Conservation (phyloP, 169 alveolate genomes). For the Plasmodium yoelii region DNA sequence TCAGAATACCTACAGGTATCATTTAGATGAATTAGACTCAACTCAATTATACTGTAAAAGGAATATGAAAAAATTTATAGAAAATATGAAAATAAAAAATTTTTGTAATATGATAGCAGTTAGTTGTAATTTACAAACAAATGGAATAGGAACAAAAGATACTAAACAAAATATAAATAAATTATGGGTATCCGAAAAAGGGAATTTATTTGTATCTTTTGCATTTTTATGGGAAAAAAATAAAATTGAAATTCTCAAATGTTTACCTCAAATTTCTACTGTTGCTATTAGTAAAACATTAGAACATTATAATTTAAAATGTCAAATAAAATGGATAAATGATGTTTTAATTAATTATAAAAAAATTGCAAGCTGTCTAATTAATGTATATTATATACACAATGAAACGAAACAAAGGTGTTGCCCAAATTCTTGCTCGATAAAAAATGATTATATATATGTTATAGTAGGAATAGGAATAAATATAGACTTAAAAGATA, state of each 20-base stretch:
- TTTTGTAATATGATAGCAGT: slow-evolving; percentile 1
- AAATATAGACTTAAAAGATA: slow-evolving; percentile 23
- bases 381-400: slow-evolving; percentile 15
- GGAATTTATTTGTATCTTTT: slow-evolving; percentile 53
- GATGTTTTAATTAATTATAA: slow-evolving; percentile 34
- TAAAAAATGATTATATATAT: slow-evolving; percentile 7
- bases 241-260: not conserved
- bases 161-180: not conserved
- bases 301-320: slow-evolving; percentile 23
- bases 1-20: not conserved
- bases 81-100: slow-evolving; percentile 18
- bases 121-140: not conserved
- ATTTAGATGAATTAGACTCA: slow-evolving; percentile 19
- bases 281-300: slow-evolving; percentile 49
- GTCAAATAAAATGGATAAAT: slow-evolving; percentile 46
- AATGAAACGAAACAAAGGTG: too few species aligned
- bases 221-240: slow-evolving; percentile 49
- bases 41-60: slow-evolving; percentile 13
- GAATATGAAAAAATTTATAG: slow-evolving; percentile 21
- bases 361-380: slow-evolving; percentile 45
- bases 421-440: too few species aligned
- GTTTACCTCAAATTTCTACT: slow-evolving; percentile 31
- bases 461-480: slow-evolving; percentile 47
- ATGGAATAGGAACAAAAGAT: not conserved
- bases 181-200: slow-evolving; percentile 37